These are phyloP conservation scores for Penicillium italicum DNA, from an alignment of 2,329 filamentous ascomycete species.

Conservation along the genomic window DNA sequence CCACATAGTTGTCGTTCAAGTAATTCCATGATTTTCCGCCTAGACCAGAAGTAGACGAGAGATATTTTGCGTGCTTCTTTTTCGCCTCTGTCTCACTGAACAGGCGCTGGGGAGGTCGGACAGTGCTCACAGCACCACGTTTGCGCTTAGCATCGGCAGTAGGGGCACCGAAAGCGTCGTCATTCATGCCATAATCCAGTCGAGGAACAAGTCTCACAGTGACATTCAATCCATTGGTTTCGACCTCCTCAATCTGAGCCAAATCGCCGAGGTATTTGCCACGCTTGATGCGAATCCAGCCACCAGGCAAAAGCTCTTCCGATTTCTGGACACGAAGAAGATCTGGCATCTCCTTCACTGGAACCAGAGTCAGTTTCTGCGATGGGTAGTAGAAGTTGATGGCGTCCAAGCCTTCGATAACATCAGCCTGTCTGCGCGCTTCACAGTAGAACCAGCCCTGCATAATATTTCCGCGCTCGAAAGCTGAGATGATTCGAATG, in stretches of 20 bases:
- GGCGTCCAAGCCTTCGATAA: slow-evolving; percentile 75
- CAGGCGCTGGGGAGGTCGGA: slow-evolving; percentile 77
- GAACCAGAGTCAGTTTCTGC: slow-evolving; percentile 79
- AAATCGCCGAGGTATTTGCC: slow-evolving; percentile 83
- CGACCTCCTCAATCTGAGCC: slow-evolving; percentile 87
- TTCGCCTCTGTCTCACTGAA: slow-evolving; percentile 92
- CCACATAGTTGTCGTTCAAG: slow-evolving; percentile 82
- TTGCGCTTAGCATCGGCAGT: slow-evolving; percentile 71
- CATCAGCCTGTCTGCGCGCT: slow-evolving; percentile 80
- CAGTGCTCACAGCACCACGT: slow-evolving; percentile 56
- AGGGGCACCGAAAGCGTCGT: slow-evolving; percentile 60
- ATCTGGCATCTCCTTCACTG: slow-evolving; percentile 97
- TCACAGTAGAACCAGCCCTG: slow-evolving; percentile 95
- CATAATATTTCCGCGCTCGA: slow-evolving; percentile 86
- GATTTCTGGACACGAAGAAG: slow-evolving; percentile 87
- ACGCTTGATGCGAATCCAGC: slow-evolving; percentile 84
- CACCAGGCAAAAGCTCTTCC: slow-evolving; percentile 76
- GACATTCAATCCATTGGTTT: slow-evolving; percentile 86
- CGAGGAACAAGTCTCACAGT: slow-evolving; percentile 84
- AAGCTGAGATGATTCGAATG: slow-evolving; percentile 80
- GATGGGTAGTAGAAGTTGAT: slow-evolving; percentile 88
- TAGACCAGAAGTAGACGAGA: slow-evolving; percentile 52
- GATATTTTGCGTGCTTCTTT: slow-evolving; percentile 71
- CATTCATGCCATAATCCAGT: slow-evolving; percentile 84
- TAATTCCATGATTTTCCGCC: slow-evolving; percentile 74